phyloP scores from a whole-genome alignment of 441 rosid genomes.

The Mallotus repandus region DNA sequence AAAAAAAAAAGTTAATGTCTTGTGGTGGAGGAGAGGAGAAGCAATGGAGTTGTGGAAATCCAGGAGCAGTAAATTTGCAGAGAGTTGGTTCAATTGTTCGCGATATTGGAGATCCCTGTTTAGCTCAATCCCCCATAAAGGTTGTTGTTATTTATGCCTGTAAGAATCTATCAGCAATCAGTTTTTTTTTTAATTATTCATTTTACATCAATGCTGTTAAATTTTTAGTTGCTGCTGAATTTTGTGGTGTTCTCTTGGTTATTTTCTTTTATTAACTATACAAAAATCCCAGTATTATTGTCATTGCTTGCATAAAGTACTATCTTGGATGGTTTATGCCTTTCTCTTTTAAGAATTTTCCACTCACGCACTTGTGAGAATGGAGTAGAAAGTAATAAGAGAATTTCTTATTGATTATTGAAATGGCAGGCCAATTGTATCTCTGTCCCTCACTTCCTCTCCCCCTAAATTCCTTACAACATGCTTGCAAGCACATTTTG shows the following conservation, averaged over 20 bases:
- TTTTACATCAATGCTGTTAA: neutral
- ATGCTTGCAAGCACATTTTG: neutral
- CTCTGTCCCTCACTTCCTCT: neutral
- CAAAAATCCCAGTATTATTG: neutral
- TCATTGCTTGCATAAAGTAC: neutral
- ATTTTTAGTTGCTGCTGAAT: neutral
- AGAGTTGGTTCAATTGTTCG: conserved; percentile 73
- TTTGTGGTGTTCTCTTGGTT: neutral
- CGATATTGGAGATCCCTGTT: conserved; percentile 87
- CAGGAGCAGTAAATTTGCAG: conserved; percentile 59
- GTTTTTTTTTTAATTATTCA: neutral
- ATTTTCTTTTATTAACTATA: neutral
- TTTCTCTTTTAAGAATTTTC: neutral
- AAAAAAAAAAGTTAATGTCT: conserved; percentile 49
- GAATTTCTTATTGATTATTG: neutral
- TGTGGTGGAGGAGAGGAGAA: conserved; percentile 45
- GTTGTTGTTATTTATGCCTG: conserved; percentile 67
- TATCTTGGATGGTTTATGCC: conserved; percentile 13
- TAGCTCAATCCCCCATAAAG: conserved; percentile 72
- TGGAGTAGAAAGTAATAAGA: neutral
- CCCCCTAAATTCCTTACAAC: neutral
- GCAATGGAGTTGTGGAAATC: conserved; percentile 78
- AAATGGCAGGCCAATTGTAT: neutral
- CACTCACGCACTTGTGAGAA: neutral
- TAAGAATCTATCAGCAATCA: conserved; percentile 36